phyloP scores from a whole-genome alignment of 1,284 basidiomycete genomes.

The Ceratobasidium papillatum region DNA sequence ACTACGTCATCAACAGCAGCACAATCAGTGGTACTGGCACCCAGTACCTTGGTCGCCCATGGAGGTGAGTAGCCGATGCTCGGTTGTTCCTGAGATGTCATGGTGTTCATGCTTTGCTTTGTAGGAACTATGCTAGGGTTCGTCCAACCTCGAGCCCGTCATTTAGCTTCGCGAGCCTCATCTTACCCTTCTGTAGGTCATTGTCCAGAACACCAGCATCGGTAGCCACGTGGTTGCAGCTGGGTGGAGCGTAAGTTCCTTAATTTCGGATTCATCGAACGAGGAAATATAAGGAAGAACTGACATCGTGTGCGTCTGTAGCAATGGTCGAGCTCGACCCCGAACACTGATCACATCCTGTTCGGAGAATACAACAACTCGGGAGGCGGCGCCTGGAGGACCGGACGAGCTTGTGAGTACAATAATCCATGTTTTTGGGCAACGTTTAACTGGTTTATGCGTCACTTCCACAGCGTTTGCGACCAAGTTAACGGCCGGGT shows the following conservation, averaged over 20 bases:
- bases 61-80: slow-evolving; percentile 14
- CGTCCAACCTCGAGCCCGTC: not conserved
- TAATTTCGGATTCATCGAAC: not conserved
- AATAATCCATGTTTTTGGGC: not conserved
- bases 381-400: slow-evolving; percentile 37
- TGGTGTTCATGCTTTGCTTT: not conserved
- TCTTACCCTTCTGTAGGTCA: not conserved
- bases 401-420: slow-evolving; percentile 11
- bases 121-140: slow-evolving; percentile 15
- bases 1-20: slow-evolving; percentile 44
- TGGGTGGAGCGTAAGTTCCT: slow-evolving; percentile 42
- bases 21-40: slow-evolving; percentile 18
- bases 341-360: slow-evolving; percentile 44
- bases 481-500: slow-evolving; percentile 29
- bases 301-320: not conserved
- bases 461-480: slow-evolving; percentile 35
- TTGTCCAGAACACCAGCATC: slow-evolving; percentile 19
- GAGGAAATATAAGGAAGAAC: not conserved
- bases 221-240: slow-evolving; percentile 42
- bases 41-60: slow-evolving; percentile 41
- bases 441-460: not conserved
- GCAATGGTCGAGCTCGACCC: slow-evolving; percentile 42
- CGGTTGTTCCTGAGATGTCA: slow-evolving; percentile 37
- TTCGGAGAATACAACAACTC: slow-evolving; percentile 46
- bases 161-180: not conserved